phyloP scores from a whole-genome alignment of 1,284 basidiomycete species.

The Sphaerobolus stellatus region DNA sequence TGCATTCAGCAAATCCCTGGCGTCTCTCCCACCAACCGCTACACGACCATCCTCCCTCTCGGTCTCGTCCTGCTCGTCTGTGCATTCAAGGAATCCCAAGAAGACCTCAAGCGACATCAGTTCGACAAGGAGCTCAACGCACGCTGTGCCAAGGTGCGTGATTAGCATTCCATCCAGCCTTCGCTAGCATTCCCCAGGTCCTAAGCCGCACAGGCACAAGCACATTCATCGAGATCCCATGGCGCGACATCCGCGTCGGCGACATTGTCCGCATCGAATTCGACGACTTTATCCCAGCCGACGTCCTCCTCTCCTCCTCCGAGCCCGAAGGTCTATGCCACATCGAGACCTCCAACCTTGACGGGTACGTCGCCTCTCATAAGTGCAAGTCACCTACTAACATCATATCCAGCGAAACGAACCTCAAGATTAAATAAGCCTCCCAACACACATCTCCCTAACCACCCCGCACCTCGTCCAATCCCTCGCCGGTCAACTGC shows the following conservation, averaged over 20 bases:
- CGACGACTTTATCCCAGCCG: conserved; percentile 95
- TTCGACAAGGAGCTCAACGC: conserved; percentile 93
- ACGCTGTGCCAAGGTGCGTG: conserved; percentile 75
- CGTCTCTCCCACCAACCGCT: conserved; percentile 94
- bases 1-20: conserved; percentile 98
- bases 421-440: conserved; percentile 98
- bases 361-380: conserved; percentile 90
- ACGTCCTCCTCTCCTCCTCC: conserved; percentile 84
- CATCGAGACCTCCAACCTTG: conserved; percentile 96
- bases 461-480: conserved; percentile 76
- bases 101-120: conserved; percentile 96
- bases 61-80: conserved; percentile 88
- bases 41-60: conserved; percentile 94
- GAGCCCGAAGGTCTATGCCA: conserved; percentile 98
- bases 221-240: conserved; percentile 76
- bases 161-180: neutral
- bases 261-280: conserved; percentile 90
- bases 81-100: conserved; percentile 96
- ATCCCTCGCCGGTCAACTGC: conserved; percentile 77
- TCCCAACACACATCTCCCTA: conserved; percentile 78
- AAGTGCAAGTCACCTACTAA: neutral
- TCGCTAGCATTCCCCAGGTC: neutral
- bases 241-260: conserved; percentile 89
- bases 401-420: conserved; percentile 59
- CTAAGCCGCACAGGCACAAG: conserved; percentile 42